Base-by-base conservation (phyloP, 176 grass and related monocot species). In the Hsuehochloa calcarea region DNA sequence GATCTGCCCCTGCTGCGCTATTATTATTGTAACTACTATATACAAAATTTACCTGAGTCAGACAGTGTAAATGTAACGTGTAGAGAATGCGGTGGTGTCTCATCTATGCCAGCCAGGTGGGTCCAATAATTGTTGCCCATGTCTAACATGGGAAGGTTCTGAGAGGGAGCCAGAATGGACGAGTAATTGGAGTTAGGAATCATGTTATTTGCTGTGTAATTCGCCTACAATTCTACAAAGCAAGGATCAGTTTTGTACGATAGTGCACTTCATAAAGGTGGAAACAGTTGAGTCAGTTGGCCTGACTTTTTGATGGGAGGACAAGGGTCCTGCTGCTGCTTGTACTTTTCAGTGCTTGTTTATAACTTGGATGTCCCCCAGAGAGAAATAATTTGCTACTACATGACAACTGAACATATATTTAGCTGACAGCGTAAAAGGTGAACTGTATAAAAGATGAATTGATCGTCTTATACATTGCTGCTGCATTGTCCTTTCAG, bases 121-220 rank as follows among this genome's bases (percentile, higher is more conserved):
- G 72, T 82, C 65, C 65, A 88, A 81, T 79, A 85, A 81, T 85
- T 38, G 22, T 62, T 13, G 22, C 74, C 56, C 70, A 6, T 65
- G 35, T 72, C 65, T 83, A 92, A 95, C 93, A 82, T 91, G 93
- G 49, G 86, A 93, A 89, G 88, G 91, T 89, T 95, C 86, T 89
- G 74, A 91, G 83, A 55, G 50, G 74, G 58, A 37, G 67, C 52
- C 37, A 13, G 68, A 69, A 85, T 86, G 26, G 60, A 46, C 37
- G 40, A 86, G 68, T 66, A 80, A 81, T 69, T 87, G 80, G 75
- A 62, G 80, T 58, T 87, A 72, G 29, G 87, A 54, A 56, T 90
- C 72, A 92, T 82, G 89, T 44, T 82, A 58, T 92, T 81, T 92
- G 87, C 71, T 87, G 72, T 70, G 82, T 72, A 82, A 87, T 52